Evolutionary conservation across 352 stramenopile genomes (phyloP).

Genomic region (Phytophthora podocarpi): DNA sequence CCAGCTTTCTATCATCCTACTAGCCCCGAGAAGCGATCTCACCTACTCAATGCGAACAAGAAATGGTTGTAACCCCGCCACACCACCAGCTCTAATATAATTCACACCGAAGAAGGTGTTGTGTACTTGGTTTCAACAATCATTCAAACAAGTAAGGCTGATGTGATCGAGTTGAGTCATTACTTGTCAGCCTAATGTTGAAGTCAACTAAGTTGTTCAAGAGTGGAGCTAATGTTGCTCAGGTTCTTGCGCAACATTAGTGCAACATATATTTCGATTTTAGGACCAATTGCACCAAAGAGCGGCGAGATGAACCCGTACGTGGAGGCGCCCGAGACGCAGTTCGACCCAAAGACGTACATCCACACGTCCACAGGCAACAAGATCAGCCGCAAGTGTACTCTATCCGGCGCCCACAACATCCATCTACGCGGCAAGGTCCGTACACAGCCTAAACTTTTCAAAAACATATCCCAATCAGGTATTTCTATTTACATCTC

Average conservation of each 20-base stretch:
- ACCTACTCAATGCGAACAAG: slow-evolving; percentile 79
- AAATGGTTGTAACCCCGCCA: slow-evolving; percentile 68
- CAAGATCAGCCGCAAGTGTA: slow-evolving; percentile 74
- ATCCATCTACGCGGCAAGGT: slow-evolving; percentile 81
- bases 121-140: too few relatives aligned
- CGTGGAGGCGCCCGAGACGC: slow-evolving; percentile 52
- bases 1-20: slow-evolving; percentile 71
- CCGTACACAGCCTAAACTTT: background rate
- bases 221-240: too few relatives aligned
- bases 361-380: slow-evolving; percentile 76
- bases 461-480: too few relatives aligned
- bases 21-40: slow-evolving; percentile 60
- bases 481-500: too few relatives aligned
- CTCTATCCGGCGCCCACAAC: slow-evolving; percentile 67
- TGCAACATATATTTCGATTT: background rate
- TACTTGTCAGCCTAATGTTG: background rate
- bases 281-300: background rate
- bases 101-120: too few relatives aligned
- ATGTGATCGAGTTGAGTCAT: too few relatives aligned
- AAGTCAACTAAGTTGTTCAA: slow-evolving; percentile 1
- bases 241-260: background rate
- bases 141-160: too few relatives aligned
- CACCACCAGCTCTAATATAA: too few relatives aligned
- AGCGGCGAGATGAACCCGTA: slow-evolving; percentile 53
- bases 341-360: slow-evolving; percentile 63